Evolutionary conservation across 164 flowering plant genomes (phyloP).

Genomic region (Buxus sempervirens): DNA sequence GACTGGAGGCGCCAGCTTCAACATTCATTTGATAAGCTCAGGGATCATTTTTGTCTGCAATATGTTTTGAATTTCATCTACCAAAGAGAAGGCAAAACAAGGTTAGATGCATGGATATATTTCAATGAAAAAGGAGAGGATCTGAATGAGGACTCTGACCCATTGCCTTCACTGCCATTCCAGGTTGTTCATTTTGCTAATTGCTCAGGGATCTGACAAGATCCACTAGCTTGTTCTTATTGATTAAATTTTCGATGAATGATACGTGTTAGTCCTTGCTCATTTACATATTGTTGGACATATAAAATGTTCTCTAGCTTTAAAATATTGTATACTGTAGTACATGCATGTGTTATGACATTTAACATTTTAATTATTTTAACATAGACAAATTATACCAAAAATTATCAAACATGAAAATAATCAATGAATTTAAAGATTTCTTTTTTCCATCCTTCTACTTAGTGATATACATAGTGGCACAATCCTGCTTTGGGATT

Average conservation of each 20-base stretch:
- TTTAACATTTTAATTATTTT: too few relatives aligned
- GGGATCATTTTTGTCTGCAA: slow-evolving; percentile 88
- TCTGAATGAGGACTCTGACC: slow-evolving; percentile 57
- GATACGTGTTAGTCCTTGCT: neutral
- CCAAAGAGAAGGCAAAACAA: slow-evolving; percentile 79
- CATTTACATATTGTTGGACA: neutral
- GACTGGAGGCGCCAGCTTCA: slow-evolving; percentile 94
- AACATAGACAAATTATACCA: too few relatives aligned
- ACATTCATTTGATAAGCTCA: slow-evolving; percentile 80
- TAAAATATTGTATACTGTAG: too few relatives aligned
- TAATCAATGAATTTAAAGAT: too few relatives aligned
- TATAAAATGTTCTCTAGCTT: neutral
- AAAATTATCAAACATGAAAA: too few relatives aligned
- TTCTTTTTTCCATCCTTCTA: too few relatives aligned
- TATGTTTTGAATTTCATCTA: slow-evolving; percentile 91
- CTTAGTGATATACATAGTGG: too few relatives aligned
- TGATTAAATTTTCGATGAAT: too few relatives aligned
- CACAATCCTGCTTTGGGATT: too few relatives aligned
- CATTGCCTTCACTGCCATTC: slow-evolving; percentile 89
- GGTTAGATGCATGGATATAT: slow-evolving; percentile 74
- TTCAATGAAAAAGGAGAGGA: slow-evolving; percentile 57
- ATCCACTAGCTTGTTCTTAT: neutral
- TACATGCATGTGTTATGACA: too few relatives aligned
- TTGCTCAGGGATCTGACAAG: neutral
- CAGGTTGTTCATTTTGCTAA: slow-evolving; percentile 49